Evolutionary conservation across 1,139 yeast genomes (phyloP).

Genomic region (Kodamaea suecica): DNA sequence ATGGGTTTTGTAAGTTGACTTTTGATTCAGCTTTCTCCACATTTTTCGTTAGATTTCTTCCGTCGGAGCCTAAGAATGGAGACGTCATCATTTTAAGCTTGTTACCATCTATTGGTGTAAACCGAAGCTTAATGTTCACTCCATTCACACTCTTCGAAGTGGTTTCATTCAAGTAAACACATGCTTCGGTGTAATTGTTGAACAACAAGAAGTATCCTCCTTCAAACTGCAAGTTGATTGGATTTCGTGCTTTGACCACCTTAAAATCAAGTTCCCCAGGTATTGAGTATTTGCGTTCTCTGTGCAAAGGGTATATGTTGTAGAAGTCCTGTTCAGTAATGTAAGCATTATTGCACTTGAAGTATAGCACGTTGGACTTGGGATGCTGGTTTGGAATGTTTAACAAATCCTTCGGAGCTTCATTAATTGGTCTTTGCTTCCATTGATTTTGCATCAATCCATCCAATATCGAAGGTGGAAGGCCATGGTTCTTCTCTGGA

Average conservation of each 20-base stretch:
- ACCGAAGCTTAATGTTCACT: conserved; percentile 40
- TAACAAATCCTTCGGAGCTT: conserved; percentile 21
- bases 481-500: conserved; percentile 3
- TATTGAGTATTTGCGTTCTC: conserved; percentile 30
- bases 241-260: conserved; percentile 49
- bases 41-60: conserved; percentile 1
- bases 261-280: conserved; percentile 25
- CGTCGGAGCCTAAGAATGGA: conserved; percentile 21
- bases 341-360: conserved; percentile 36
- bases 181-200: conserved; percentile 45
- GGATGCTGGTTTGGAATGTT: conserved; percentile 6
- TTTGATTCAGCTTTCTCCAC: conserved; percentile 5
- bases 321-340: conserved; percentile 37
- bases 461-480: conserved; percentile 26
- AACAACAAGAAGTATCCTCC: conserved; percentile 55
- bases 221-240: conserved; percentile 39
- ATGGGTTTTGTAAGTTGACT: conserved; percentile 9
- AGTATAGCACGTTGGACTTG: conserved; percentile 31
- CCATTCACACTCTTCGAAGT: conserved; percentile 51
- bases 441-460: conserved; percentile 31
- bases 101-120: conserved; percentile 26
- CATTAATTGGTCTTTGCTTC: conserved; percentile 27
- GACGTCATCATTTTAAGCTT: conserved; percentile 27
- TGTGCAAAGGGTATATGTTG: conserved; percentile 31
- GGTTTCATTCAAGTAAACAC: conserved; percentile 50